phyloP scores from a whole-genome alignment of 2,329 filamentous ascomycete genomes.

The Botrytis hyacinthi region DNA sequence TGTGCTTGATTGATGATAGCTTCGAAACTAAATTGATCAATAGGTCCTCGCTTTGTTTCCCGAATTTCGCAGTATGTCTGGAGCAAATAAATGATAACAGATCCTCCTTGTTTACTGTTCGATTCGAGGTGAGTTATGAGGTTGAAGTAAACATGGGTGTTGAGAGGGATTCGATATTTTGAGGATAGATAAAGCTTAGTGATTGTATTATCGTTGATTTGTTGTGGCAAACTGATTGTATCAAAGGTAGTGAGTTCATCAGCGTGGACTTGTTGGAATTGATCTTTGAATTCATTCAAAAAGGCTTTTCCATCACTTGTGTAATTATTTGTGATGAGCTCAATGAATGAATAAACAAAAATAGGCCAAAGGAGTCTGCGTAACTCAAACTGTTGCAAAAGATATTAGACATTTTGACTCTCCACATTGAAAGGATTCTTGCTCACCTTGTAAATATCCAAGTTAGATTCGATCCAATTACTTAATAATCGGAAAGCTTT shows the following conservation, averaged over 20 bases:
- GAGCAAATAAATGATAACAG: conserved; percentile 73
- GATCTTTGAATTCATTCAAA: conserved; percentile 61
- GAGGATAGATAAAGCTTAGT: conserved; percentile 79
- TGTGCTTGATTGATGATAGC: conserved; percentile 57
- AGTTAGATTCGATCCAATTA: conserved; percentile 84
- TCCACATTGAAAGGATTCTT: neutral
- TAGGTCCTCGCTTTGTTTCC: conserved; percentile 58
- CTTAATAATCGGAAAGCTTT: conserved; percentile 71
- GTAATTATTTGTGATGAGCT: conserved; percentile 71
- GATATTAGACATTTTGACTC: neutral
- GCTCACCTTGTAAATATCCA: conserved; percentile 86
- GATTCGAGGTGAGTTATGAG: conserved; percentile 86
- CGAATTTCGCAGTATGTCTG: conserved; percentile 58
- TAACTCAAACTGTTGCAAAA: conserved; percentile 67
- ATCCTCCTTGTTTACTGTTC: conserved; percentile 78
- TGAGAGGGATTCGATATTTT: conserved; percentile 89
- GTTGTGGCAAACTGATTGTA: conserved; percentile 71
- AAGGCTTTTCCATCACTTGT: conserved; percentile 71
- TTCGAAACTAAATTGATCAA: conserved; percentile 63
- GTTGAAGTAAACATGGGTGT: conserved; percentile 76
- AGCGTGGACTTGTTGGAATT: conserved; percentile 74
- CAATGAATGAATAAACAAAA: conserved; percentile 89
- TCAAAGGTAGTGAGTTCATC: conserved; percentile 78
- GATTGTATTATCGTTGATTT: conserved; percentile 73
- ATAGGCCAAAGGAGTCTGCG: conserved; percentile 86